phyloP scores from a whole-genome alignment of 208 protist species.

The Crithidia brevicula region DNA sequence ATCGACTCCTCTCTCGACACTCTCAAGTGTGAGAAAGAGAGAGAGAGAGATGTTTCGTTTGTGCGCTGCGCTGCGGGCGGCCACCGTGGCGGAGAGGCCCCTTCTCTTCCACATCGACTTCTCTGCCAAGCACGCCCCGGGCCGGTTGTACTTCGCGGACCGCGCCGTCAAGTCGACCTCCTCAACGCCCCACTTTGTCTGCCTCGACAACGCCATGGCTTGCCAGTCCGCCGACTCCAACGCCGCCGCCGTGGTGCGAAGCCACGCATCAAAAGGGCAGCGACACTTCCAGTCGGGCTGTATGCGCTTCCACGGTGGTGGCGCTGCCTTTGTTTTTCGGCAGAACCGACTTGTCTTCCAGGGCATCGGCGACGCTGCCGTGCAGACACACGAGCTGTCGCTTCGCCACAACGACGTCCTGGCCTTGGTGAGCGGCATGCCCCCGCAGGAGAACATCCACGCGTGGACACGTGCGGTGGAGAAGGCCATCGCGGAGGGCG shows the following conservation, averaged over 20 bases:
- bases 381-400: conserved; percentile 54
- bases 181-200: conserved; percentile 56
- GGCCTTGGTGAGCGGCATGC: conserved; percentile 53
- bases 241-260: conserved; percentile 40
- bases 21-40: no score
- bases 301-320: conserved; percentile 49
- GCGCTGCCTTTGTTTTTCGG: conserved; percentile 61
- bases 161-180: conserved; percentile 73
- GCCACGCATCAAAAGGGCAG: conserved; percentile 12
- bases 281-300: conserved; percentile 27
- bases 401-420: conserved; percentile 62
- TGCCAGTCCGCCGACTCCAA: conserved; percentile 42
- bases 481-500: conserved; percentile 26
- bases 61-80: conserved; percentile 11
- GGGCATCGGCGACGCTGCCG: conserved; percentile 51
- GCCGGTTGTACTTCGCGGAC: conserved; percentile 68
- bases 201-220: conserved; percentile 49
- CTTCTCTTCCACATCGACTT: conserved; percentile 27
- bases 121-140: conserved; percentile 23
- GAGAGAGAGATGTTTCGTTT: conserved; percentile 25
- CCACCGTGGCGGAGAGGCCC: conserved; percentile 14
- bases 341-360: conserved; percentile 55
- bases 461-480: conserved; percentile 28
- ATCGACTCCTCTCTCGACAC: no score
- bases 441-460: conserved; percentile 31